Conservation (phyloP, 2,329 filamentous ascomycete species). For the Colletotrichum lini region DNA sequence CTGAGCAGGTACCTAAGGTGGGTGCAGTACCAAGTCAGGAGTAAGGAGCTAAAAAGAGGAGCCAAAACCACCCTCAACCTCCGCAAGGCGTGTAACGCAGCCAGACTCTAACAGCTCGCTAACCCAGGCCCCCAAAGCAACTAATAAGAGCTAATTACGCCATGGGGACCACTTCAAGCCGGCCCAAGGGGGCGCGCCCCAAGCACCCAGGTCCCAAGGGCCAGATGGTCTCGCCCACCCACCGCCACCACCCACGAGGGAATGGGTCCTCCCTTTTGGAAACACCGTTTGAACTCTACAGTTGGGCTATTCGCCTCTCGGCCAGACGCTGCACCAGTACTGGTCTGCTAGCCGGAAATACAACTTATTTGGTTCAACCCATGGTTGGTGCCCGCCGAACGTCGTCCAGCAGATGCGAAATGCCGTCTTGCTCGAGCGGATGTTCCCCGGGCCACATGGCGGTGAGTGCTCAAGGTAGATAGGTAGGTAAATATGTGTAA, state of each 20-base stretch:
- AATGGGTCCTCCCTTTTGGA: constrained; percentile 20
- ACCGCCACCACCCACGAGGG: constrained; percentile 29
- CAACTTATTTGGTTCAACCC: neutral
- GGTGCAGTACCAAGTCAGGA: neutral
- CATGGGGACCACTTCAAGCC: constrained; percentile 26
- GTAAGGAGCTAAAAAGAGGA: neutral
- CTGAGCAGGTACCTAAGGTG: neutral
- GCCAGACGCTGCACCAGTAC: neutral
- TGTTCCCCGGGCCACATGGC: constrained; percentile 19
- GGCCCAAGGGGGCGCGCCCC: constrained; percentile 8
- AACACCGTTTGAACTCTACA: constrained; percentile 33
- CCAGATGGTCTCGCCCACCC: constrained; percentile 17
- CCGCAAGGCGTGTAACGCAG: constrained; percentile 37
- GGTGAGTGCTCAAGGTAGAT: neutral
- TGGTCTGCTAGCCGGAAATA: neutral
- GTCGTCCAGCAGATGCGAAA: constrained; percentile 4
- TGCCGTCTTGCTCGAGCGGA: neutral
- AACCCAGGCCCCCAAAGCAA: constrained; percentile 25
- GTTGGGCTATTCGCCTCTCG: constrained; percentile 15
- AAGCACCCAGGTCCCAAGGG: neutral
- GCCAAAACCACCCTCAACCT: constrained; percentile 7
- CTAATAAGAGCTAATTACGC: constrained; percentile 32
- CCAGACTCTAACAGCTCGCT: constrained; percentile 28
- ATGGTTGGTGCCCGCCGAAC: neutral
- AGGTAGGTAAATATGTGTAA: no score